Evolutionary conservation across 176 grass and related monocot genomes (phyloP).

Genomic region (Saccharum spontaneum): DNA sequence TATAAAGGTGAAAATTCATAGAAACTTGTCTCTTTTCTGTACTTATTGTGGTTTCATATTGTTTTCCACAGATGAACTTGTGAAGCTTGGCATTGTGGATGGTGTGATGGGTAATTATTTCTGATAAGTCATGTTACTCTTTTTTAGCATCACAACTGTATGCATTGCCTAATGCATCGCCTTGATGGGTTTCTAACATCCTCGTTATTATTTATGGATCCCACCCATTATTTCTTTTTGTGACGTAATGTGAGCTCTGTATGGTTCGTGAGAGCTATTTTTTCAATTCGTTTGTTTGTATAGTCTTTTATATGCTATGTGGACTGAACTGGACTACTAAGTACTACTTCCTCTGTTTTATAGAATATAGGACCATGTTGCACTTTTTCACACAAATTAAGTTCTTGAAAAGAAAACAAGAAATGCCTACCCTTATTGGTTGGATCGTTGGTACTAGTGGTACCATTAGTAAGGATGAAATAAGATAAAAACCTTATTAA

Average conservation of each 20-base stretch:
- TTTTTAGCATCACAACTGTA: conserved; percentile 19
- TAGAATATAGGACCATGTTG: not conserved
- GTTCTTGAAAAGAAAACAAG: not conserved
- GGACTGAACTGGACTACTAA: not conserved
- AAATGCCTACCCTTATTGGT: not conserved
- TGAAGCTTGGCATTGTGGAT: conserved; percentile 76
- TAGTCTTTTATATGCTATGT: not conserved
- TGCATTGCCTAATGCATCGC: conserved; percentile 10
- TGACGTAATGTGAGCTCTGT: not conserved
- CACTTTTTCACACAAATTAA: not conserved
- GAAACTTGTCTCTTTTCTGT: conserved; percentile 8
- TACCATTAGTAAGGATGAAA: not conserved
- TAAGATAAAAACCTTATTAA: not conserved
- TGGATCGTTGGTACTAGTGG: not conserved
- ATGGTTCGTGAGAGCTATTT: not conserved
- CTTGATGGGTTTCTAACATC: conserved; percentile 7
- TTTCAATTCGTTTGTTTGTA: not conserved
- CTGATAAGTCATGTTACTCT: not conserved
- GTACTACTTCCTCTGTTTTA: not conserved
- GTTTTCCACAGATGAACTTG: conserved; percentile 77
- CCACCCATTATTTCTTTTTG: conserved; percentile 4
- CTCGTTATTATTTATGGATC: conserved; percentile 6
- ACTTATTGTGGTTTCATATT: conserved; percentile 32
- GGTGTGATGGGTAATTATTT: conserved; percentile 63
- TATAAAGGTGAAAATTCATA: conserved; percentile 34